Base-by-base conservation (phyloP, 768 basidiomycete species). In the Sporobolomyces phaffii region DNA sequence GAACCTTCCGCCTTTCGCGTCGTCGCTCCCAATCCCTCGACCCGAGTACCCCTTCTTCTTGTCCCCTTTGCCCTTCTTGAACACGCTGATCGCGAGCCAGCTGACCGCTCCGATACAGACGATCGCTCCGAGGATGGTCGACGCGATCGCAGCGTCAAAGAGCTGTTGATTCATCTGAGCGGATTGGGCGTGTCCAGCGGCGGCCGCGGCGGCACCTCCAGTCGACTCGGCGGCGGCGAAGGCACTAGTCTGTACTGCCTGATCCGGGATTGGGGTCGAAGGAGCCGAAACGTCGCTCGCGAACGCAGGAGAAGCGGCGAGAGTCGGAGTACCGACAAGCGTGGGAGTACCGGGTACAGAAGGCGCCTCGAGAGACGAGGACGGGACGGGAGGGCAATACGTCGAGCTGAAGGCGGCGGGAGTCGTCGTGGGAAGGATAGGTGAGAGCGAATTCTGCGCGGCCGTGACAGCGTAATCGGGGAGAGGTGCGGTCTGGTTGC, bases 61-160 rank as follows among this genome's bases (percentile, higher is more conserved):
- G 28, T 36, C 53, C n/a, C 29, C 26, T 43, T 29, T 31, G 22
- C 29, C 24, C 38, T 58, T 58, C 15, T 41, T 58, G 57, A 65
- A 59, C 22, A 65, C 28, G 49, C 53, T 56, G 44, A 65, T 43
- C 22, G 64, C 64, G n/a, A 65, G 43, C 64, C 64, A 65, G n/a
- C 64, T 51, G 26, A 57, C 56, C 0, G 50, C 57, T 13, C 64
- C 64, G 41, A 65, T 52, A 11, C 56, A 58, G 14, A 58, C 57
- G 33, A 59, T 58, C 18, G 64, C 64, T n/a, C 64, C 64, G 48
- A 65, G 54, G 28, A 65, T 53, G 18, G 57, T 65, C 24, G 56
- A 59, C 10, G 64, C 57, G 57, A 65, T 65, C 22, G 64, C 57
- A n/a, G 64, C 64, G 33, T 65, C 64, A 50, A 65, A 65, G 18